Base-by-base conservation (phyloP, 768 basidiomycete genomes). In the Trametes cinnabarina region DNA sequence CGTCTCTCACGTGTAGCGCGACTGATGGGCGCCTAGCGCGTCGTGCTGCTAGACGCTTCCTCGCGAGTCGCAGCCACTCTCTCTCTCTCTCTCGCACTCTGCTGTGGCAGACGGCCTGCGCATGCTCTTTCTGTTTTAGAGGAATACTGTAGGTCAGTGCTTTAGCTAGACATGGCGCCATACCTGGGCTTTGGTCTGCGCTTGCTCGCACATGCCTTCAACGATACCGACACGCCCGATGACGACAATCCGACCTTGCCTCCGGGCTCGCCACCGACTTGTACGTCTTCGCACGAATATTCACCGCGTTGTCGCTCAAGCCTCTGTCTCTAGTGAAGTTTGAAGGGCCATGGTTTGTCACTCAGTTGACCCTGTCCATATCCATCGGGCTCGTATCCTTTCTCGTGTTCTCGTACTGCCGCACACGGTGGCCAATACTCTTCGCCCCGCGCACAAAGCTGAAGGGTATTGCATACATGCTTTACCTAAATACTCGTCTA, bases 361-460 rank as follows among this genome's bases (percentile, higher is more conserved):
- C 95, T 1, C 96, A 98, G 71, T 76, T 96, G 17, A 72, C 80
- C 2, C 83, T 98, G 30, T 90, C 96, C 3, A 76, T 82, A 12
- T 72, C 80, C 17, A 85, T 99, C 57, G 96, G 97, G 2, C 40
- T 94, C 1, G 71, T 78, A 4, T 90, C 91, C 0, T 94, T 98
- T 73, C 68, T 97, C 15, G 68, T 92, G 3, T 99, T 99, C 75
- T 96, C 90, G 4, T 92, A 93, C 67, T 87, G 86, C 64, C 79
- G 97, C 10, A 90, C 87, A 6, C 78, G 91, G 67, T 96, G 91
- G 90, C 92, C 93, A 10, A 73, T 97, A 7, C 77, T 92, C 4
- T 99, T 94, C 71, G 92, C 94, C 4, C 94, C 95, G 2, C 80
- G 96, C 55, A 98, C 96, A 0, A 94, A 94, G 73, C 80, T 98